Conservation (phyloP, 176 grass and related monocot genomes). For the Oryza brachyantha region DNA sequence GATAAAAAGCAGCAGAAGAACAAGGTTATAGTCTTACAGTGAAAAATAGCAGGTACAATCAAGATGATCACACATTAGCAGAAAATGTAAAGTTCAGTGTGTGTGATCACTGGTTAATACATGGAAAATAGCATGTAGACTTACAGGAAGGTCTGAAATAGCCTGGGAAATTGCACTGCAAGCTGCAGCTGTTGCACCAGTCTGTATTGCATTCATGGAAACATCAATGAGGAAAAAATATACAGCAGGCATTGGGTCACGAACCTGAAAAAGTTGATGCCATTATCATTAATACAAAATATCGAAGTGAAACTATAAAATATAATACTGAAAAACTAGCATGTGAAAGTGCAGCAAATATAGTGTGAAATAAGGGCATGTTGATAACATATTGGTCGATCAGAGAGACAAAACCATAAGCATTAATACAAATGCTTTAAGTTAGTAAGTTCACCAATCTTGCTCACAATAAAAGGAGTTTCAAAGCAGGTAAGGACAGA, state of each 20-base stretch:
- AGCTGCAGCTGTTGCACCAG: slow-evolving; percentile 86
- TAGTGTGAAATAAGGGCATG: neutral
- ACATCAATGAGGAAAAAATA: slow-evolving; percentile 97
- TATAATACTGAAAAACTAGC: neutral
- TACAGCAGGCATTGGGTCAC: slow-evolving; percentile 95
- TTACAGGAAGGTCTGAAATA: slow-evolving; percentile 92
- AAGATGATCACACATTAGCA: neutral
- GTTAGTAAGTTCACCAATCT: neutral
- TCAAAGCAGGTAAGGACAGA: slow-evolving; percentile 36
- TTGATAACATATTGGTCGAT: neutral
- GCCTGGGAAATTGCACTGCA: slow-evolving; percentile 90
- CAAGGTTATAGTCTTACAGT: neutral
- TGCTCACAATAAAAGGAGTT: neutral
- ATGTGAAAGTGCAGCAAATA: neutral
- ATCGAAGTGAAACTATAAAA: neutral
- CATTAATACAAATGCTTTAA: neutral
- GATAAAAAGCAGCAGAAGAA: neutral
- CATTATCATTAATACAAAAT: neutral
- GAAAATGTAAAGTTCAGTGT: neutral
- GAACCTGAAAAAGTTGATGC: slow-evolving; percentile 51
- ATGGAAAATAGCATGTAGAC: slow-evolving; percentile 32
- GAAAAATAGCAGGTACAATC: neutral
- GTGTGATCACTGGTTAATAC: neutral
- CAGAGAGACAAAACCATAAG: neutral
- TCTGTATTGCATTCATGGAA: slow-evolving; percentile 90